Base-by-base conservation (phyloP, 2,329 filamentous ascomycete genomes). In the Chaetomium olivaceum region DNA sequence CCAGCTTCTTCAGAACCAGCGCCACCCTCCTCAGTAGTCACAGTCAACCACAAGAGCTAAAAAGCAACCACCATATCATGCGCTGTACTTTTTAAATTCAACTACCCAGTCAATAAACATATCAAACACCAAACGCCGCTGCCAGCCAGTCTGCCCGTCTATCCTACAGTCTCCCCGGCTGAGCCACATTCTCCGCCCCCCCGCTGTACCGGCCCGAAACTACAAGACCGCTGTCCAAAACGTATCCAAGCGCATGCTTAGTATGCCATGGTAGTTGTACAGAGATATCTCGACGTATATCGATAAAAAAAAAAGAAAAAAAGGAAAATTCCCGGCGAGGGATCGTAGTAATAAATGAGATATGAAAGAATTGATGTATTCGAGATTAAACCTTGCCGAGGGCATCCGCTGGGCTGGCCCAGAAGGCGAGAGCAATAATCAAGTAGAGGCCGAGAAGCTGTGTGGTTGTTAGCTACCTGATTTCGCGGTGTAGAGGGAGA, bases 401-500 rank as follows among this genome's bases (percentile, higher is more conserved):
- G 21, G 66, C 63, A 39, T 65, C 63, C 1, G 63, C 33, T 16
- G 66, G 63, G 39, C 81, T 85, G 64, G 83, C 84, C 71, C 83
- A 87, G 73, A 87, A 87, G 19, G 85, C 85, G 39, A 87, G 76
- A 4, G 85, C 85, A 67, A 88, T 87, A 71, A 88, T 87, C 57
- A 82, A 72, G 73, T 87, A 88, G 19, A 88, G 78, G 25, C 79
- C 80, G 64, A 82, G 76, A 59, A 83, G 75, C 77, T 79, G 46
- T 23, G 23, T 31, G 16, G 16, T 48, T 48, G 46, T 48, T 48
- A 48, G 9, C 3, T 48, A 12, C n/a, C 12, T 21, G 4, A 9
- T 48, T 48, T 9, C 43, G 9, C 4, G 36, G 16, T 7, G 16
- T 43, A 16, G 39, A 8, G 7, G 9, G 9, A 7, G 23, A 11